These are phyloP conservation scores for Pythium phragmiticola DNA, from an alignment of 352 stramenopile species.

Conservation along the genomic window DNA sequence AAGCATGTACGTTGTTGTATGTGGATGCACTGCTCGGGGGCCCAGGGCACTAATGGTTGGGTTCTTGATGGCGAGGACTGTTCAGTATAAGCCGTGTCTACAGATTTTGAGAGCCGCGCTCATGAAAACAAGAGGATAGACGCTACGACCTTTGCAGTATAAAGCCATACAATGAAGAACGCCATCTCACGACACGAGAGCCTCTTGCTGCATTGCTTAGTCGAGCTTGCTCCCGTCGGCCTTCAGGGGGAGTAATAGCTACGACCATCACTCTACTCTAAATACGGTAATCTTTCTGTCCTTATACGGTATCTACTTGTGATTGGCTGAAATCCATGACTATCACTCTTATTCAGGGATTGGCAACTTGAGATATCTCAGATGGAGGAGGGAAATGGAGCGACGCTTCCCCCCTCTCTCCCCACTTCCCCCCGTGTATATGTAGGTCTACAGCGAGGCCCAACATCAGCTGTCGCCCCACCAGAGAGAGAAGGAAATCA, in stretches of 20 bases:
- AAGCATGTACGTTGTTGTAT: conserved; percentile 50
- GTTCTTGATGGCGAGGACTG: neutral
- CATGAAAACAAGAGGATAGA: conserved; percentile 3
- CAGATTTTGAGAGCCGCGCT: conserved; percentile 18
- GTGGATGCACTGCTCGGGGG: neutral
- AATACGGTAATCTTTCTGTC: neutral
- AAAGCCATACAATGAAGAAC: neutral
- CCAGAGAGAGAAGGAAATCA: too few species aligned
- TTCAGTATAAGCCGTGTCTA: conserved; percentile 24
- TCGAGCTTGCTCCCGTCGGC: neutral
- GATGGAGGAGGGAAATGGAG: too few species aligned
- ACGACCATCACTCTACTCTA: neutral
- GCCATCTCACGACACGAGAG: neutral
- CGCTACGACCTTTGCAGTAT: neutral
- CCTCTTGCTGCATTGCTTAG: neutral
- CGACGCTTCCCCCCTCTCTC: too few species aligned
- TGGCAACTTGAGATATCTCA: too few species aligned
- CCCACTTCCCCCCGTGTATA: too few species aligned
- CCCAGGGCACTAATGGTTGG: neutral
- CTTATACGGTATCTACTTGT: too few species aligned
- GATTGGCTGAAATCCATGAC: too few species aligned
- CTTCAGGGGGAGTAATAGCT: neutral
- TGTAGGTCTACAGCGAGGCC: too few species aligned
- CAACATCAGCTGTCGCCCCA: too few species aligned
- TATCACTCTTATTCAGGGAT: too few species aligned